These are phyloP conservation scores for Gastrolobium bilobum DNA, from an alignment of 306 rosid genomes.

Conservation along the genomic window DNA sequence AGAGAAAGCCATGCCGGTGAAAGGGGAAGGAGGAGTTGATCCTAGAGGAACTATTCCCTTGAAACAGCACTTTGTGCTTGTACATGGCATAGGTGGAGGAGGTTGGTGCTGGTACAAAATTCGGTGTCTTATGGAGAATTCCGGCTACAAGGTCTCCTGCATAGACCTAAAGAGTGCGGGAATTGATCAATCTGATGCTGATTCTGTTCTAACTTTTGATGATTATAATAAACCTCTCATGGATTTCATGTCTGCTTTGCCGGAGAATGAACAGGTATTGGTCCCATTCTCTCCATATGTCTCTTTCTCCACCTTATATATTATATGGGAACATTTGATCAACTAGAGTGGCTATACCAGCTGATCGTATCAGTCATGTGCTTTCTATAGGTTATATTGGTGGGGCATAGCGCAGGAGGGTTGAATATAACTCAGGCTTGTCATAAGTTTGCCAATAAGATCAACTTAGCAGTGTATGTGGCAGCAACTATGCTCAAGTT, in stretches of 20 bases:
- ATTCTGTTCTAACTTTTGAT: constrained; percentile 72
- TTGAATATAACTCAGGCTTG: constrained; percentile 79
- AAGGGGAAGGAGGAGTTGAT: constrained; percentile 48
- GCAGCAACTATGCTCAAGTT: constrained; percentile 93
- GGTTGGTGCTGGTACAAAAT: constrained; percentile 98
- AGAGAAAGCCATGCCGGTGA: constrained; percentile 48
- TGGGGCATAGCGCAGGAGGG: constrained; percentile 98
- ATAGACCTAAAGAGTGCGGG: constrained; percentile 88
- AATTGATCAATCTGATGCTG: constrained; percentile 70
- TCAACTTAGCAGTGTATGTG: constrained; percentile 73
- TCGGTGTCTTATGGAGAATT: constrained; percentile 88
- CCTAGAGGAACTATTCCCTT: constrained; percentile 18
- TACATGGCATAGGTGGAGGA: constrained; percentile 89
- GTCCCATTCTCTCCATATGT: constrained; percentile 1
- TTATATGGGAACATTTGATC: constrained; percentile 7
- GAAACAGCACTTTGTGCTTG: constrained; percentile 84
- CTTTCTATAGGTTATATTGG: constrained; percentile 73
- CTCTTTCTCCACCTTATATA: constrained; percentile 31
- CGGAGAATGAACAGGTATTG: constrained; percentile 77
- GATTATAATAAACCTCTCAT: constrained; percentile 87
- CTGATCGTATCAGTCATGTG: constrained; percentile 2
- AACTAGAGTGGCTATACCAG: neutral
- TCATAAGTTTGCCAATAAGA: constrained; percentile 74
- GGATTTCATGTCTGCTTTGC: constrained; percentile 73
- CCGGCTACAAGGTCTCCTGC: constrained; percentile 83